Percentiles rank a stretch among this genome's conserved stretches.
phyloP scores from a whole-genome alignment of 2,329 filamentous ascomycete species.

The Tympanopsis confertula region DNA sequence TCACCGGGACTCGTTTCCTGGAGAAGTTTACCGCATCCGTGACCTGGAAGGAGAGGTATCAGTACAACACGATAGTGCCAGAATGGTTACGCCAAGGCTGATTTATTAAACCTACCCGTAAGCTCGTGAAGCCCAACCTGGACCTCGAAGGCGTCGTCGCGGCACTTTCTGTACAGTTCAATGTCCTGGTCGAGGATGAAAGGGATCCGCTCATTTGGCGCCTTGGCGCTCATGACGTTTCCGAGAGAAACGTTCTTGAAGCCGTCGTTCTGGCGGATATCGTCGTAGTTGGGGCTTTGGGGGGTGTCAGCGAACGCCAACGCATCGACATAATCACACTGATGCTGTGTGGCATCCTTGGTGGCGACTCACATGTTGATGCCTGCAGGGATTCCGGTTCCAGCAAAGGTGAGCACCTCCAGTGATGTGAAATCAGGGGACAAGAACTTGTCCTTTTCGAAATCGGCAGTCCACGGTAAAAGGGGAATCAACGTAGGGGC shows the following conservation, averaged over 20 bases:
- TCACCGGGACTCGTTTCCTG: constrained; percentile 74
- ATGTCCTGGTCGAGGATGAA: constrained; percentile 76
- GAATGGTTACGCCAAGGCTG: too few relatives aligned
- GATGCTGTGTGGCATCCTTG: too few relatives aligned
- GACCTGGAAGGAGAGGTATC: constrained; percentile 42
- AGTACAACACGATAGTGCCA: too few relatives aligned
- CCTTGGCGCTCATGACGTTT: constrained; percentile 84
- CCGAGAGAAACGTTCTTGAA: constrained; percentile 93
- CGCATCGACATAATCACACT: too few relatives aligned
- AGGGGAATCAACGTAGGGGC: constrained; percentile 78
- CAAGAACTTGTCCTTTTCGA: constrained; percentile 92
- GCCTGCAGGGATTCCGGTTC: constrained; percentile 54
- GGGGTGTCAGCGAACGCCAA: background rate
- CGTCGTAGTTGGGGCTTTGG: constrained; percentile 52
- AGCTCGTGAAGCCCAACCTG: constrained; percentile 93
- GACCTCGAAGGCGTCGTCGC: constrained; percentile 82
- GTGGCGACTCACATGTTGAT: constrained; percentile 47
- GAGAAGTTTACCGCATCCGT: constrained; percentile 85
- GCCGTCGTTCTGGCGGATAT: constrained; percentile 69
- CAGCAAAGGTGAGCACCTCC: constrained; percentile 75
- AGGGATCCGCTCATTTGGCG: constrained; percentile 81
- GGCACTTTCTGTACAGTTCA: constrained; percentile 67
- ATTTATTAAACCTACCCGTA: constrained; percentile 27
- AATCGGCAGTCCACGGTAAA: constrained; percentile 75
- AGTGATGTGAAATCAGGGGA: constrained; percentile 92